These are phyloP conservation scores for Phialophora macrospora DNA, from an alignment of 2,329 filamentous ascomycete species.

Conservation along the genomic window DNA sequence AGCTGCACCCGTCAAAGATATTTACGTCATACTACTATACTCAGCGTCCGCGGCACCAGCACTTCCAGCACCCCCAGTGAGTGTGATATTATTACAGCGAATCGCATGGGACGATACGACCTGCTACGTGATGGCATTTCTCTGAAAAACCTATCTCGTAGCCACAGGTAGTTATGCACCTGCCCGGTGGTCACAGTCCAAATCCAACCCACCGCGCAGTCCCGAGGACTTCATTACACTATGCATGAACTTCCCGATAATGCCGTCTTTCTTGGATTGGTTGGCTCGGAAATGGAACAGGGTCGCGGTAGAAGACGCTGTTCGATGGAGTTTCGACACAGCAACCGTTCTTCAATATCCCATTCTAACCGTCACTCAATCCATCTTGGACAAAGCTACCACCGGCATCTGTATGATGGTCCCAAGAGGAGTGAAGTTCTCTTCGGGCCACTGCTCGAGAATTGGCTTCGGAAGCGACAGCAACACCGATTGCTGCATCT, in stretches of 20 bases:
- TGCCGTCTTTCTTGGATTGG: slow-evolving; percentile 15
- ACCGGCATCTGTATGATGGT: slow-evolving; percentile 40
- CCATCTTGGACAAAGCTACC: slow-evolving; percentile 4
- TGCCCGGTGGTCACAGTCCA: too few species aligned
- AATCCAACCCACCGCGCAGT: background rate
- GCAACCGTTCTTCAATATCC: slow-evolving; percentile 12
- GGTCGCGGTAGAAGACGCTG: slow-evolving; percentile 14
- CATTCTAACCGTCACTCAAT: slow-evolving; percentile 40
- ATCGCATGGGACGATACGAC: too few species aligned
- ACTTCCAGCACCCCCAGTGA: too few species aligned
- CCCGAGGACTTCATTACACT: background rate
- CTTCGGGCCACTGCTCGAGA: slow-evolving; percentile 40
- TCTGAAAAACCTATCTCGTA: too few species aligned
- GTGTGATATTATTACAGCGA: too few species aligned
- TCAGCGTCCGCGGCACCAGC: too few species aligned
- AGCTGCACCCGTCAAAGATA: too few species aligned
- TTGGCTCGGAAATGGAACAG: slow-evolving; percentile 14
- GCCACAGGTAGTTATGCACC: too few species aligned
- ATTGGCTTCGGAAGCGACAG: slow-evolving; percentile 38
- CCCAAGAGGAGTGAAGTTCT: slow-evolving; percentile 45
- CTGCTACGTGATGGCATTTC: too few species aligned
- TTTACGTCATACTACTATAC: too few species aligned
- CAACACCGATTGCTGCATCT: slow-evolving; percentile 4
- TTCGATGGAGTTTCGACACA: slow-evolving; percentile 7
- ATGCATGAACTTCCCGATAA: slow-evolving; percentile 5